These are phyloP conservation scores for Metschnikowia arizonensis DNA, from an alignment of 805 yeast species.

Conservation along the genomic window DNA sequence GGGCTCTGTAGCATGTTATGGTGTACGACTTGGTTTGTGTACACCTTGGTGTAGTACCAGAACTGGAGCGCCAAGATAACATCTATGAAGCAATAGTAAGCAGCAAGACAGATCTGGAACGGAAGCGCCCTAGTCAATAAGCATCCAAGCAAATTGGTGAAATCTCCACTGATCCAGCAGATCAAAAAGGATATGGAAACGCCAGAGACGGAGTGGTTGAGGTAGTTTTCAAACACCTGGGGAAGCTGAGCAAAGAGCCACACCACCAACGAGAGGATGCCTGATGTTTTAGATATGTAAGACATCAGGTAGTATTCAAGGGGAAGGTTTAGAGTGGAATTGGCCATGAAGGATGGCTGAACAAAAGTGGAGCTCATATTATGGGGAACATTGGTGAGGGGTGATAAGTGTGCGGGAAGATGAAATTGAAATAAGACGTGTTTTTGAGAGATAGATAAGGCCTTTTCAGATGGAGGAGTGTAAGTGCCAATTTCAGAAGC, in stretches of 20 bases:
- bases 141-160: conserved; percentile 63
- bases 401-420: too few species aligned
- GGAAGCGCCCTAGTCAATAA: conserved; percentile 69
- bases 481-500: neutral
- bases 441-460: neutral
- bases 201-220: conserved; percentile 34
- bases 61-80: conserved; percentile 17
- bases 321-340: conserved; percentile 12
- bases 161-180: conserved; percentile 37
- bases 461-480: neutral
- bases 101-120: conserved; percentile 72
- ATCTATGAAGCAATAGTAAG: conserved; percentile 54
- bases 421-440: too few species aligned
- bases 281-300: conserved; percentile 14
- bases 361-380: conserved; percentile 6
- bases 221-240: conserved; percentile 26
- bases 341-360: conserved; percentile 5
- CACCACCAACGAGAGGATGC: conserved; percentile 21
- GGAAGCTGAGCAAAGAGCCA: conserved; percentile 33
- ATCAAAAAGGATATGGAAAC: conserved; percentile 29
- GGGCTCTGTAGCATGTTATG: conserved; percentile 39
- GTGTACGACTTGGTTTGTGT: conserved; percentile 33
- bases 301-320: conserved; percentile 13
- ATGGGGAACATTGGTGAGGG: neutral
- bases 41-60: conserved; percentile 20